Evolutionary conservation across 495 filamentous ascomycete genomes (phyloP).

Genomic region (Thozetella sp.): DNA sequence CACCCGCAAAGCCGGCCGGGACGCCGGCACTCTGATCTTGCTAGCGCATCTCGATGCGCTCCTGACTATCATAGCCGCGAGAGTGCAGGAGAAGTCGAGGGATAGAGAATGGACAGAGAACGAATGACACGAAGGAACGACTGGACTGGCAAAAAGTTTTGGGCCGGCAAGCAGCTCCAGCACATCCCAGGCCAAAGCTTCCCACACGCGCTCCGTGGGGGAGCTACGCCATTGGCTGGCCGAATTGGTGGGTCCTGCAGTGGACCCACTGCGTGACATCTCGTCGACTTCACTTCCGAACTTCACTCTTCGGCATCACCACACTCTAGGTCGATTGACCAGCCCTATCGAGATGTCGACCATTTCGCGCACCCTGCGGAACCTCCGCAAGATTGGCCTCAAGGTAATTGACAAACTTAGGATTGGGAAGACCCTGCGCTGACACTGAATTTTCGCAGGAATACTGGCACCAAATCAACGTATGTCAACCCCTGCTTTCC

Average conservation of each 20-base stretch:
- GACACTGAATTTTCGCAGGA: constrained; percentile 56
- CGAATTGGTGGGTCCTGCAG: constrained; percentile 5
- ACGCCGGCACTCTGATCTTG: constrained; percentile 22
- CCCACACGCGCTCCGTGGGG: no score
- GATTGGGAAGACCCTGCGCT: constrained; percentile 4
- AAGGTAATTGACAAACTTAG: constrained; percentile 57
- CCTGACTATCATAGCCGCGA: constrained; percentile 33
- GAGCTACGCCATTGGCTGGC: constrained; percentile 21
- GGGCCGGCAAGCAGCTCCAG: no score
- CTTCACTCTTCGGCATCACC: constrained; percentile 11
- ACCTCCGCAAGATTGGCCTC: constrained; percentile 83
- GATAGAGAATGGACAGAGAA: constrained; percentile 1
- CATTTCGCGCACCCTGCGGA: constrained; percentile 80
- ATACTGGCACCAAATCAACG: constrained; percentile 89
- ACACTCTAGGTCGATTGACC: constrained; percentile 23
- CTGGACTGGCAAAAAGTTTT: not conserved
- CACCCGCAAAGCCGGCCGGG: constrained; percentile 23
- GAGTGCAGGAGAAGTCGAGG: not conserved
- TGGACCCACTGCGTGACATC: constrained; percentile 19
- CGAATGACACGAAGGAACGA: constrained; percentile 4
- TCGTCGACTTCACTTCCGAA: constrained; percentile 12
- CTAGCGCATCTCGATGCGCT: constrained; percentile 29
- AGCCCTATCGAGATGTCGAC: constrained; percentile 74
- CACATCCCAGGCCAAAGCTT: no score
- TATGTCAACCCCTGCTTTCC: constrained; percentile 45